Evolutionary conservation across 768 basidiomycete genomes (phyloP), one percentile per base, ranked within the genome.

Genomic region (Amanita molliuscula): DNA sequence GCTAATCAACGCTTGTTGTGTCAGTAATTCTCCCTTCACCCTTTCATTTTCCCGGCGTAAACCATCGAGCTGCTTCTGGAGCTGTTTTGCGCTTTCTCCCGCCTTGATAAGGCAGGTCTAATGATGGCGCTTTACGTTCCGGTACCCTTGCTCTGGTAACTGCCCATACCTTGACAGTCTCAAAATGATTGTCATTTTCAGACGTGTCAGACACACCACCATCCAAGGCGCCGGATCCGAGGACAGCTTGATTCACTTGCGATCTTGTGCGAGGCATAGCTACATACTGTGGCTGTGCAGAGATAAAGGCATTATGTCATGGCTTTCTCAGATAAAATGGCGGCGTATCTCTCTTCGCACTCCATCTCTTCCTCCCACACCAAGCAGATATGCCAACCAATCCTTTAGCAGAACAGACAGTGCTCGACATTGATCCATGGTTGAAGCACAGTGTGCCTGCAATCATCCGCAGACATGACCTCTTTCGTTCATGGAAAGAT

Each of bases 401-500:
- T 34, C 61, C 70, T n/a, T 70, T 88, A 53, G 74, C 82, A 54
- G 67, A 76, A 4, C 69, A 81, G 61, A 64, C 69, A 38, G 71
- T 89, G 37, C 70, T 84, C 53, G 66, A 76, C 44, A 69, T 79
- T 56, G 89, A 92, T 64, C 72, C 74, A 15, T 90, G 81, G 64
- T 79, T 92, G n/a, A 75, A 79, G 58, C 79, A 78, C n/a, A 77
- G 84, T 59, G 69, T 84, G 47, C 74, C 81, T 25, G 74, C 77
- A 38, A 88, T 92, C 63, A 68, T 78, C 51, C 74, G 77, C 56
- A 75, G 89, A 53, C 73, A 90, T 64, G 78, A 81, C 48, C 61
- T 65, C 28, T 90, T 81, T 68, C 75, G 76, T 51, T 73, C 77
- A 58, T 89, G 86, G 87, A 89, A 85, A 59, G 76, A 83, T 57